Evolutionary conservation across 345 rosid genomes (phyloP).

Genomic region (Laguncularia racemosa): DNA sequence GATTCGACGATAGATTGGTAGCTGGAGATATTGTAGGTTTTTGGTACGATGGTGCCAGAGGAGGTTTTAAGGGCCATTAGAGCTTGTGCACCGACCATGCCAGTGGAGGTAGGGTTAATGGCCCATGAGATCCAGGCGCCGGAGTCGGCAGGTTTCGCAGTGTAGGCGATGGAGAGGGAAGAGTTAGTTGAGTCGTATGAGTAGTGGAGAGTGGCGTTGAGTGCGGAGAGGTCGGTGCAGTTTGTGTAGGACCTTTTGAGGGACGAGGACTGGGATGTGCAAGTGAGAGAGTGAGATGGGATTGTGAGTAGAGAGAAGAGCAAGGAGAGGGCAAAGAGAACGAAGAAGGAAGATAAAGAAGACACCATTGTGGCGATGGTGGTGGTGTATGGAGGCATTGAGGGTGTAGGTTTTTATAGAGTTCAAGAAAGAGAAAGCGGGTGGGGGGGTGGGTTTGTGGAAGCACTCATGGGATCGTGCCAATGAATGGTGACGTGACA

Average conservation of each 20-base stretch:
- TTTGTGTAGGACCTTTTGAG: constrained; percentile 33
- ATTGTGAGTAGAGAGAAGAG: constrained; percentile 1
- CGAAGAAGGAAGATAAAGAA: constrained; percentile 18
- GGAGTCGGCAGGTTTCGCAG: constrained; percentile 40
- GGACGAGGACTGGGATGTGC: constrained; percentile 42
- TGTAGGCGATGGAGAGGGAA: constrained; percentile 61
- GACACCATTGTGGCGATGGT: background rate
- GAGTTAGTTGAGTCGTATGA: constrained; percentile 41
- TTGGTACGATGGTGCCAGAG: constrained; percentile 25
- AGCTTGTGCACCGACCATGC: constrained; percentile 68
- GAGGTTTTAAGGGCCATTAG: constrained; percentile 42
- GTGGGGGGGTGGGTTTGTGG: no score
- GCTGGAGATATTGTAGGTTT: constrained; percentile 32
- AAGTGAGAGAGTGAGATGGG: constrained; percentile 30
- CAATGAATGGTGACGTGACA: no score
- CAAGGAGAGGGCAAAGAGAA: constrained; percentile 11
- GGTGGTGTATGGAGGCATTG: no score
- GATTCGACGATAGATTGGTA: constrained; percentile 19
- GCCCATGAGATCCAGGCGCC: constrained; percentile 80
- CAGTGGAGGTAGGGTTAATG: constrained; percentile 50
- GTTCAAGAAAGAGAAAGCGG: no score
- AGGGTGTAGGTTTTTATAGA: no score
- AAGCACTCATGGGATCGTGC: no score
- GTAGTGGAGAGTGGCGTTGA: constrained; percentile 61
- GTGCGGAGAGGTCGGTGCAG: constrained; percentile 67